These are phyloP conservation scores for Hemisphaericaspora nanyangensis DNA, from an alignment of 805 yeast species.

Conservation along the genomic window DNA sequence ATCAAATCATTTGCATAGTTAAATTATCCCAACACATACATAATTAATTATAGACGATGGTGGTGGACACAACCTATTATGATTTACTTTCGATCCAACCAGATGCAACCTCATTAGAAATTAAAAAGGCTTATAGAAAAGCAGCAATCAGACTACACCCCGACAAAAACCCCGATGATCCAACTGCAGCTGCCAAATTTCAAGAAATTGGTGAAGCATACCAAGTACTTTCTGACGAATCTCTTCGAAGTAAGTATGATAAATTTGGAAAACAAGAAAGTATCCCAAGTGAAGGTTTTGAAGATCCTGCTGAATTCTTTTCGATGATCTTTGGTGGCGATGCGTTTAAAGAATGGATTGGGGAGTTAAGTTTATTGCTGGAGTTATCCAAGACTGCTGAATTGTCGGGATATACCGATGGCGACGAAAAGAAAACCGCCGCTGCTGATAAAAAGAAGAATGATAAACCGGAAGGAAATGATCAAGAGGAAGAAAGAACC, in stretches of 20 bases:
- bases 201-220: slow-evolving; percentile 65
- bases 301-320: slow-evolving; percentile 83
- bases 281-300: slow-evolving; percentile 59
- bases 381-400: slow-evolving; percentile 42
- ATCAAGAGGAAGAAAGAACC: slow-evolving; percentile 4
- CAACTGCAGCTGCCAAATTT: slow-evolving; percentile 40
- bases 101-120: slow-evolving; percentile 39
- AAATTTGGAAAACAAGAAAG: slow-evolving; percentile 73
- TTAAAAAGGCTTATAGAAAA: slow-evolving; percentile 43
- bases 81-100: slow-evolving; percentile 32
- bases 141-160: slow-evolving; percentile 44
- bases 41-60: slow-evolving; percentile 32
- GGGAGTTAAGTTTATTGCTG: slow-evolving; percentile 60
- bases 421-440: slow-evolving; percentile 9
- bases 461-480: background rate
- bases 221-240: slow-evolving; percentile 68
- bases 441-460: background rate
- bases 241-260: slow-evolving; percentile 64
- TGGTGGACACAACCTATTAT: slow-evolving; percentile 43
- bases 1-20: too few species aligned
- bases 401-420: slow-evolving; percentile 34
- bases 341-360: slow-evolving; percentile 77
- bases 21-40: too few species aligned
- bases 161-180: slow-evolving; percentile 45
- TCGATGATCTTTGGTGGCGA: slow-evolving; percentile 83